phyloP scores from a whole-genome alignment of 306 rosid genomes.

The Rosa lucieae region DNA sequence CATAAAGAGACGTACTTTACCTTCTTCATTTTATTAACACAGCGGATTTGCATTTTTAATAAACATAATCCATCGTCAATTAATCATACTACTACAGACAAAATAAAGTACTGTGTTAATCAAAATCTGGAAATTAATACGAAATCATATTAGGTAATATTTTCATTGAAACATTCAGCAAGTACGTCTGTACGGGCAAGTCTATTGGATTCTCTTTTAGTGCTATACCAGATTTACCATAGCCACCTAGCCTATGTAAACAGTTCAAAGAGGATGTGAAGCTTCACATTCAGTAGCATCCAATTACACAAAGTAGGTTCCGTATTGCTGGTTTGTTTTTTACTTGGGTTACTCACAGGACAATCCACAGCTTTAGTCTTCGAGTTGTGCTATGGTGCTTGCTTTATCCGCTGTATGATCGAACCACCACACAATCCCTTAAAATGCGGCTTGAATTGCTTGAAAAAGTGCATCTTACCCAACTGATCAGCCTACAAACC shows the following conservation, averaged over 20 bases:
- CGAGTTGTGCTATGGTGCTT: constrained; percentile 4
- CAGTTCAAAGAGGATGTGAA: background rate
- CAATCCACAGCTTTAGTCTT: background rate
- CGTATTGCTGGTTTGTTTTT: background rate
- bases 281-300: background rate
- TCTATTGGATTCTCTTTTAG: background rate
- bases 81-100: background rate
- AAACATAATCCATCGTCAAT: background rate
- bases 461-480: constrained; percentile 2
- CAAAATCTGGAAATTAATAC: background rate
- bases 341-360: constrained; percentile 5
- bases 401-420: background rate
- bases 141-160: background rate
- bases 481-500: background rate
- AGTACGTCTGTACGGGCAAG: background rate
- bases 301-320: background rate
- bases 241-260: background rate
- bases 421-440: background rate
- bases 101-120: background rate
- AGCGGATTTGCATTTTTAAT: background rate
- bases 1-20: no score
- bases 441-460: background rate
- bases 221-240: background rate
- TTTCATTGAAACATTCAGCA: background rate
- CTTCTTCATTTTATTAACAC: no score